These are phyloP conservation scores for Penstemon eatonii DNA, from an alignment of 257 asterid genomes.

Conservation along the genomic window DNA sequence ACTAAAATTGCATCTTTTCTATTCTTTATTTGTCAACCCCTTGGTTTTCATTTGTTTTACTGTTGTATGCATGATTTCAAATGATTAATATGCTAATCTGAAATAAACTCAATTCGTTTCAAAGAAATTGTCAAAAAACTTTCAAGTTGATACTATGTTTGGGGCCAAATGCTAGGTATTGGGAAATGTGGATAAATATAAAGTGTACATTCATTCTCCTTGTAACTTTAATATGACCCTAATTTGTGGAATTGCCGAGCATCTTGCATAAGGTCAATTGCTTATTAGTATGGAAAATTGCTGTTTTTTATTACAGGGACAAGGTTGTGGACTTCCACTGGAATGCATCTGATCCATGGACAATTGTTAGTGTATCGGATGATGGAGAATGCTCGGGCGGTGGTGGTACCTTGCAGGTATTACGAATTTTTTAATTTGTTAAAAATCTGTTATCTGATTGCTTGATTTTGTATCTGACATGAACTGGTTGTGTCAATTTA, in stretches of 20 bases:
- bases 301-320: constrained; percentile 54
- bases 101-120: background rate
- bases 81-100: background rate
- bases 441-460: background rate
- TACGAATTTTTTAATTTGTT: background rate
- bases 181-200: background rate
- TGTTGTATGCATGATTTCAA: background rate
- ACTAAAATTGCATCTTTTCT: background rate
- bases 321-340: constrained; percentile 96
- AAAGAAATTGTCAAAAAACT: background rate
- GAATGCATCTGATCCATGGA: constrained; percentile 92
- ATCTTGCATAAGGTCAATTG: background rate
- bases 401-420: constrained; percentile 95
- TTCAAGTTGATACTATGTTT: background rate
- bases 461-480: constrained; percentile 23
- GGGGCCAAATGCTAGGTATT: background rate
- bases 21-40: background rate
- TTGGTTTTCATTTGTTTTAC: background rate
- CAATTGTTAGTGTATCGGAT: constrained; percentile 85
- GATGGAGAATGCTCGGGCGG: constrained; percentile 86
- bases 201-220: background rate
- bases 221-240: background rate
- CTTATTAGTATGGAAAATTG: background rate
- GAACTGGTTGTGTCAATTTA: constrained; percentile 1
- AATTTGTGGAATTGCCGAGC: background rate